These are phyloP conservation scores for Ziziphus jujuba DNA, from an alignment of 306 rosid genomes.

Conservation along the genomic window DNA sequence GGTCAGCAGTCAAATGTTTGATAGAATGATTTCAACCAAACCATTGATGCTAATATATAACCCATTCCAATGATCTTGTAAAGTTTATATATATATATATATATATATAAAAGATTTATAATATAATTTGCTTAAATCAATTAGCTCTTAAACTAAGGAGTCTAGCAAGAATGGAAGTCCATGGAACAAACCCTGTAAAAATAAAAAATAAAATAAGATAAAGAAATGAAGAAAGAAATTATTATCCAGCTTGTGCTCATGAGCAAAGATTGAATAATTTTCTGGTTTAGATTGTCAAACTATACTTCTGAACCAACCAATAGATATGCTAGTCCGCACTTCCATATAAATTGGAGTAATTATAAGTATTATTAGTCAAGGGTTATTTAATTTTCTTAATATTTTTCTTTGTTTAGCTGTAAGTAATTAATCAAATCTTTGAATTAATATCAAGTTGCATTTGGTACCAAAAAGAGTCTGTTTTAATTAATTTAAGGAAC, in stretches of 20 bases:
- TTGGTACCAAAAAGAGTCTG: conserved; percentile 12
- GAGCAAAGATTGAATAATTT: neutral
- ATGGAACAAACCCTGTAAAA: no score
- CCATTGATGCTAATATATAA: no score
- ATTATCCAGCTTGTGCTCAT: no score
- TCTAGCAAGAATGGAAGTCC: conserved; percentile 4
- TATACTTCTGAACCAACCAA: no score
- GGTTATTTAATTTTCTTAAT: no score
- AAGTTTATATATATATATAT: neutral
- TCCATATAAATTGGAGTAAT: no score
- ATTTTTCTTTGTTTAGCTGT: no score
- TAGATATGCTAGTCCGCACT: no score
- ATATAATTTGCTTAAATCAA: neutral
- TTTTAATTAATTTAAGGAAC: neutral
- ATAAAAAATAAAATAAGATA: no score
- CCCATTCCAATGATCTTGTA: conserved; percentile 4
- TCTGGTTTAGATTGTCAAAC: neutral
- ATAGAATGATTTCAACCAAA: neutral
- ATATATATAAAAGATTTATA: neutral
- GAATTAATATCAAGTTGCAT: conserved; percentile 1
- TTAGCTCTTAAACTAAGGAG: neutral
- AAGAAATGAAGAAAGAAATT: no score
- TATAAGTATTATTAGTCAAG: no score
- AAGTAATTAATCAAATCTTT: no score
- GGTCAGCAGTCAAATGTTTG: conserved; percentile 24